phyloP scores from a whole-genome alignment of 169 alveolate genomes.

The Plasmodium gallinaceum region DNA sequence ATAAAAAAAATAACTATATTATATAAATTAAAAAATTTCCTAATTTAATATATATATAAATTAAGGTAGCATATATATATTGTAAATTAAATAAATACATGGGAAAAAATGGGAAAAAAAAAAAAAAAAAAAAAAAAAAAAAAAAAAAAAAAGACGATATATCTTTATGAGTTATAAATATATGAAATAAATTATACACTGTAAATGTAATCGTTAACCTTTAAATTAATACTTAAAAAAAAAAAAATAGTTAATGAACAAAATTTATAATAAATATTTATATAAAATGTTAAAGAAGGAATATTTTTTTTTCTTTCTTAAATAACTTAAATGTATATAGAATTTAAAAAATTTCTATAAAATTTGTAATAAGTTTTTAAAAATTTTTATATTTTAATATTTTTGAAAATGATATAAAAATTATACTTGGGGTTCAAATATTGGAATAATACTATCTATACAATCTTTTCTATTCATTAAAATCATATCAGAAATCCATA shows the following conservation, averaged over 20 bases:
- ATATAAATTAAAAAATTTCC: slow-evolving; percentile 1
- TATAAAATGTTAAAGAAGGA: background rate
- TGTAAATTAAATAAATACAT: background rate
- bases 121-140: background rate
- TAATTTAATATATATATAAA: slow-evolving; percentile 1
- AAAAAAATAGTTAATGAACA: slow-evolving; percentile 64
- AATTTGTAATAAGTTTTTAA: background rate
- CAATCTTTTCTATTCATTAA: slow-evolving; percentile 89
- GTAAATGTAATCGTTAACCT: slow-evolving; percentile 13
- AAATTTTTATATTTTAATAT: background rate
- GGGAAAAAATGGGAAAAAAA: background rate
- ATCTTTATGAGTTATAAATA: slow-evolving; percentile 17
- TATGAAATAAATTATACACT: background rate
- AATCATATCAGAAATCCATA: slow-evolving; percentile 98
- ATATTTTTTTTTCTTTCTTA: too few relatives aligned
- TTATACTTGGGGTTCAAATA: slow-evolving; percentile 84
- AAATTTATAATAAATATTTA: slow-evolving; percentile 53
- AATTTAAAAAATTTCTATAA: too few relatives aligned
- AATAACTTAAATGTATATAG: too few relatives aligned
- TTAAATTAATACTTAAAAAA: slow-evolving; percentile 53
- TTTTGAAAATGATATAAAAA: background rate
- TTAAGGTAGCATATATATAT: background rate
- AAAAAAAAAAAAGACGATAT: background rate
- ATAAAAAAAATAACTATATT: slow-evolving; percentile 1
- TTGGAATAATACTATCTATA: slow-evolving; percentile 89